A percentile compares a stretch with the other conserved stretches of the same genome.
Conservation (phyloP, 202 grass and related monocot genomes). For the Bolboschoenoplectus hybrid region DNA sequence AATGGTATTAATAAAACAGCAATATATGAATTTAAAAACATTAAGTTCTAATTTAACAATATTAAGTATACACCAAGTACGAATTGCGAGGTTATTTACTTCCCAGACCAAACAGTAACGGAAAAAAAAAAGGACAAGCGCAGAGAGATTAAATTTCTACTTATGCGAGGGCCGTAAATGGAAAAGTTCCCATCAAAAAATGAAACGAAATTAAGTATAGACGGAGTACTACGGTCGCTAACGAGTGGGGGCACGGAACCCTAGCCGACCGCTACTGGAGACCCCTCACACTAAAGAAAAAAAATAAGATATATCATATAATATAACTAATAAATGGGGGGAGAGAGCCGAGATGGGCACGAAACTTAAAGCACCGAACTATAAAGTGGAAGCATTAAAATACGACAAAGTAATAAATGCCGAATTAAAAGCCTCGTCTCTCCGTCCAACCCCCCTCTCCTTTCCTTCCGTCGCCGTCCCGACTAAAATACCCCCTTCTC, state of each 20-base stretch:
- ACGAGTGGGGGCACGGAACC: slow-evolving; percentile 43
- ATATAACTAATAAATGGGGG: slow-evolving; percentile 26
- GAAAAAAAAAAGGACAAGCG: background rate
- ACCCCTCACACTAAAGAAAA: slow-evolving; percentile 19
- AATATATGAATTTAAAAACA: background rate
- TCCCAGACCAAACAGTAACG: background rate
- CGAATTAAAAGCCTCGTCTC: slow-evolving; percentile 34
- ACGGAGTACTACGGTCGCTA: slow-evolving; percentile 29
- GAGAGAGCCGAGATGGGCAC: background rate
- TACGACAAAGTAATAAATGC: slow-evolving; percentile 44
- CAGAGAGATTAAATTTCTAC: background rate
- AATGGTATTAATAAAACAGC: background rate
- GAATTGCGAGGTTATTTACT: background rate
- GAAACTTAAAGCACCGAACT: slow-evolving; percentile 29
- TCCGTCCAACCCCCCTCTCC: background rate
- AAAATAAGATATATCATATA: background rate
- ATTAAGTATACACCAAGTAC: background rate
- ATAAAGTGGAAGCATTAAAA: slow-evolving; percentile 31
- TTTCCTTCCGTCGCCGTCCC: slow-evolving; percentile 53
- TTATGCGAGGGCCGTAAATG: background rate
- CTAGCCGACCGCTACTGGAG: slow-evolving; percentile 44
- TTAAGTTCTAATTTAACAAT: background rate
- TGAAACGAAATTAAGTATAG: background rate
- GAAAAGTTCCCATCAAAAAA: background rate
- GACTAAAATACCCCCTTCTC: slow-evolving; percentile 46